phyloP scores from a whole-genome alignment of 257 asterid genomes.

The Solanum rostratum region DNA sequence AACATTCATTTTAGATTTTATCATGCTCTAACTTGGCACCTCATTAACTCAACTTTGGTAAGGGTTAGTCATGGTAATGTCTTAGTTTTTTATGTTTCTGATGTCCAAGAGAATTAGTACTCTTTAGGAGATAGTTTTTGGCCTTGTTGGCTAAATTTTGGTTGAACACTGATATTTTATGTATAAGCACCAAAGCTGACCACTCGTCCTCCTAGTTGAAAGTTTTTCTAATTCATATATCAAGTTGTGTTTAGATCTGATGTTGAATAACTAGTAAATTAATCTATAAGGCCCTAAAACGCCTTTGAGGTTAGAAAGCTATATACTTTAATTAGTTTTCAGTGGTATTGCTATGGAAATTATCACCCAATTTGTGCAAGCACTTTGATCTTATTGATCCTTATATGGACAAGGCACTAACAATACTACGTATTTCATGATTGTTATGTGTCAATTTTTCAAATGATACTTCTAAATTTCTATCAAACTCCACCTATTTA shows the following conservation, averaged over 20 bases:
- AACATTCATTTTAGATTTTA: background rate
- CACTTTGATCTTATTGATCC: constrained; percentile 91
- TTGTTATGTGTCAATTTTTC: background rate
- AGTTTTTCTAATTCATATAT: background rate
- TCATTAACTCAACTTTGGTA: background rate
- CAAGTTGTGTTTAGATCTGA: background rate
- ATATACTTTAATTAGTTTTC: constrained; percentile 15
- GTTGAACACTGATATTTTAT: too few species aligned
- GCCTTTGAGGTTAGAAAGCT: background rate
- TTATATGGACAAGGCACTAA: constrained; percentile 81
- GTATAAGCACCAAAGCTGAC: background rate
- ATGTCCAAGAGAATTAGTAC: background rate
- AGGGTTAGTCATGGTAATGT: background rate
- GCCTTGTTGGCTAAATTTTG: background rate
- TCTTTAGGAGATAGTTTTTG: background rate
- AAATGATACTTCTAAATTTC: background rate
- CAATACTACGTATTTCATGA: background rate
- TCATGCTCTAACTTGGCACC: background rate
- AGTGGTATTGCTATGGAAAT: too few species aligned
- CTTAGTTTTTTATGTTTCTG: background rate
- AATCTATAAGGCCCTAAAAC: background rate
- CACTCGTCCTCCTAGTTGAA: background rate
- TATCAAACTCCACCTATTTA: background rate
- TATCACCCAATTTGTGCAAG: constrained; percentile 86
- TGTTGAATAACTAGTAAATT: background rate